These are phyloP conservation scores for Lycium ferocissimum DNA, from an alignment of 257 asterid genomes.

Conservation along the genomic window DNA sequence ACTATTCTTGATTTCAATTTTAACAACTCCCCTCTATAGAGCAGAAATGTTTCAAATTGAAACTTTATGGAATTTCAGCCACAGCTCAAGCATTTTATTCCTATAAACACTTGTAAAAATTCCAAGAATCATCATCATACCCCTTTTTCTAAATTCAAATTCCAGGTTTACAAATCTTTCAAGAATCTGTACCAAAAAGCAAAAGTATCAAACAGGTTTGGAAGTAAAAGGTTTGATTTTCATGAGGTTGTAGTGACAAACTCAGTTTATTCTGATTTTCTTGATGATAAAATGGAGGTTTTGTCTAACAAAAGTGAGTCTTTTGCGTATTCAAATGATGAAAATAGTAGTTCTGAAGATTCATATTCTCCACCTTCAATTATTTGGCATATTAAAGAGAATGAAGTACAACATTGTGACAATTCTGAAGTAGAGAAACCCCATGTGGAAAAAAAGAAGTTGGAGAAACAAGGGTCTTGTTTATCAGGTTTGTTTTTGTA, in stretches of 20 bases:
- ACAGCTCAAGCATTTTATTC: slow-evolving; percentile 37
- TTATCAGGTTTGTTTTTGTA: slow-evolving; percentile 64
- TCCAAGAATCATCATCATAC: slow-evolving; percentile 37
- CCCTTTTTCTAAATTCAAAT: slow-evolving; percentile 46
- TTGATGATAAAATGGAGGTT: slow-evolving; percentile 49
- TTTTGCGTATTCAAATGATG: slow-evolving; percentile 40
- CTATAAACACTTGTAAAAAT: slow-evolving; percentile 34
- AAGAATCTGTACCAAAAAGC: slow-evolving; percentile 50
- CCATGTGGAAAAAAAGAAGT: slow-evolving; percentile 46
- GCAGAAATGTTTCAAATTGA: slow-evolving; percentile 16
- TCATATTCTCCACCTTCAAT: slow-evolving; percentile 59
- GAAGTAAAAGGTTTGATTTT: slow-evolving; percentile 50
- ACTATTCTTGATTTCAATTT: not conserved
- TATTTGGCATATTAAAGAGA: slow-evolving; percentile 47
- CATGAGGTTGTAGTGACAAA: slow-evolving; percentile 56
- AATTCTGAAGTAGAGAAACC: slow-evolving; percentile 45
- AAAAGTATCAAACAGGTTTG: slow-evolving; percentile 38
- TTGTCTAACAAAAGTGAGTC: slow-evolving; percentile 43
- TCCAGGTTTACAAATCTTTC: slow-evolving; percentile 57
- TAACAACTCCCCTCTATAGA: not conserved
- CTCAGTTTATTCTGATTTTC: slow-evolving; percentile 51
- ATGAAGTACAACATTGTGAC: slow-evolving; percentile 32
- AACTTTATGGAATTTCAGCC: slow-evolving; percentile 31
- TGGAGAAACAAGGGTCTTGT: slow-evolving; percentile 61
- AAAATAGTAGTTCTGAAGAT: slow-evolving; percentile 49